phyloP scores from a whole-genome alignment of 345 rosid species.

The Adansonia digitata region DNA sequence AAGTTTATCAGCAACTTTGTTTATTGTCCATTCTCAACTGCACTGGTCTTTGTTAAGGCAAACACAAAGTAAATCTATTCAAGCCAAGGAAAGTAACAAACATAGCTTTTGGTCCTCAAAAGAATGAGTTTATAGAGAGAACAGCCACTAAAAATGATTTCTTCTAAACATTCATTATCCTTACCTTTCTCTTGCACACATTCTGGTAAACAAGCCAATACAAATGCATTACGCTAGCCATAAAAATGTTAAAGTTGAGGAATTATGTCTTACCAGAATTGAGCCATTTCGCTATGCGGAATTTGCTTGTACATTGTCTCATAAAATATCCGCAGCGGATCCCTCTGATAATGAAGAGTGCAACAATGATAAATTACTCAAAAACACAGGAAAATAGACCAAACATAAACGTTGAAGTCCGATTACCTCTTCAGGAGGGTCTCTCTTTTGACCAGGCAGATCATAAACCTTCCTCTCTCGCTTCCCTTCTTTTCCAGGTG shows the following conservation, averaged over 20 bases:
- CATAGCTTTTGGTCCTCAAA: neutral
- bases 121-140: neutral
- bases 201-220: neutral
- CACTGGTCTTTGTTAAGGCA: neutral
- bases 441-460: constrained; percentile 91
- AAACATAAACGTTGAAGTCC: neutral
- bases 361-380: neutral
- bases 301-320: constrained; percentile 73
- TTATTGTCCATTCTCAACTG: neutral
- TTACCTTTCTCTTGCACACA: neutral
- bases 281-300: constrained; percentile 89
- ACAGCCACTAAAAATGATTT: neutral
- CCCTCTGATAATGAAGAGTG: constrained; percentile 63
- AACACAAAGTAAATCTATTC: neutral
- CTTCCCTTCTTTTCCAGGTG: constrained; percentile 33
- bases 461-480: constrained; percentile 73
- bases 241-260: neutral
- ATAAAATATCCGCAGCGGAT: constrained; percentile 82
- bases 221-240: neutral
- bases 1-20: neutral
- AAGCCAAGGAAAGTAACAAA: neutral
- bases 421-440: constrained; percentile 72
- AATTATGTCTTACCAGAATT: constrained; percentile 64
- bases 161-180: neutral
- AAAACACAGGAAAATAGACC: neutral